Base-by-base conservation (phyloP, 805 yeast species). In the Ogataea pini region DNA sequence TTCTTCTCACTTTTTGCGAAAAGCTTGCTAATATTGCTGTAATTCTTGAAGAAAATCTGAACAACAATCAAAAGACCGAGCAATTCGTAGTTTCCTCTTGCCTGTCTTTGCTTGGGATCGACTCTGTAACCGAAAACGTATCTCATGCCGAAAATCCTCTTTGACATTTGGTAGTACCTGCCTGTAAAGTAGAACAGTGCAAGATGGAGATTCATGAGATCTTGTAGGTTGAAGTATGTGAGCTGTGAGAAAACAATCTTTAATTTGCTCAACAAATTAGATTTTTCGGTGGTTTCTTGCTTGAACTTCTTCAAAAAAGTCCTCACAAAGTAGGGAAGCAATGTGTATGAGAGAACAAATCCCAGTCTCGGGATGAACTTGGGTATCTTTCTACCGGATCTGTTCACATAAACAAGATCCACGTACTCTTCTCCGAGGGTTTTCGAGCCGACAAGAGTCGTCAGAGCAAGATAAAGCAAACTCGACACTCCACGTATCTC, bases 361-460 rank as follows among this genome's bases (percentile, higher is more conserved):
- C 82, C 80, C 1, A 82, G 48, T 47, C 89, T 72, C 24, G 79
- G 71, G 36, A 64, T 48, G 4, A 56, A 10, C 34, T 54, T 56
- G 0, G 87, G 85, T 5, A 85, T 63, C 36, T 69, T 60, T 16
- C 58, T 72, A 0, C 89, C 88, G 29, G 65, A 64, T 43, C 78
- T 69, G 33, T 70, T 71, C 6, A 86, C 89, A 60, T 86, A 85
- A 7, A 81, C 67, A 46, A 89, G 68, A 64, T 92, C 96, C 12
- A 90, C 90, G 66, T 92, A 92, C 67, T 92, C 97, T 63, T 92
- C 98, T 1, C 99, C 99, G 22, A 94, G 69, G 0, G 98, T 92
- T 46, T 92, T 75, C 1, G 87, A 79, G 0, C 92, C 92, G 4
- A 79, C 49, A 12, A 86, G 68, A 0, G 97, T 91, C 0, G 97